phyloP scores from a whole-genome alignment of 2,329 filamentous ascomycete species.

The Plectosphaerella cucumerina region DNA sequence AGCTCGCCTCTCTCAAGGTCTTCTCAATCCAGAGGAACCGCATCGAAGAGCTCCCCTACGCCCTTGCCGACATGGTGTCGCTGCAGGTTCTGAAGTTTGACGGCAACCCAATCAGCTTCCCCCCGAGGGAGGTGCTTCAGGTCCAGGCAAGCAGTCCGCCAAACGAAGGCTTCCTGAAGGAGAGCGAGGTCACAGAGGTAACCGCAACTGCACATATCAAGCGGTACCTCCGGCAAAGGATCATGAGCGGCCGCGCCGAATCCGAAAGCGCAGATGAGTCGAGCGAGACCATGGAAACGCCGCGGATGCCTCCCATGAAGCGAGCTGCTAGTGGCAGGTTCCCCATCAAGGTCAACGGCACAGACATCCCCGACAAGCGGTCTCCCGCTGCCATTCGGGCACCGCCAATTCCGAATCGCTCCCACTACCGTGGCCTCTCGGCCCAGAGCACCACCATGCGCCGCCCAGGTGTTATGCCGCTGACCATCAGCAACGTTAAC shows the following conservation, averaged over 20 bases:
- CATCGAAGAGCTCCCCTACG: slow-evolving; percentile 78
- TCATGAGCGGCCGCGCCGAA: slow-evolving; percentile 44
- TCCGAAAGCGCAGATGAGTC: slow-evolving; percentile 56
- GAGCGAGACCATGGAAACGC: slow-evolving; percentile 76
- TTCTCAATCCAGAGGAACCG: slow-evolving; percentile 83
- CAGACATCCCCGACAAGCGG: slow-evolving; percentile 59
- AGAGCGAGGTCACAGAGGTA: slow-evolving; percentile 61
- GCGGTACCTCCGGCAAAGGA: slow-evolving; percentile 52
- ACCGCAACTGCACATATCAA: slow-evolving; percentile 59
- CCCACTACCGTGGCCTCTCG: slow-evolving; percentile 73
- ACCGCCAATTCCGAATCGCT: slow-evolving; percentile 75
- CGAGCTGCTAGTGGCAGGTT: slow-evolving; percentile 62
- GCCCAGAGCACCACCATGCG: slow-evolving; percentile 62
- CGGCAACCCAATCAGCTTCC: slow-evolving; percentile 75
- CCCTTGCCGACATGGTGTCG: slow-evolving; percentile 84
- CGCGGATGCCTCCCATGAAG: slow-evolving; percentile 60
- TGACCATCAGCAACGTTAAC: slow-evolving; percentile 64
- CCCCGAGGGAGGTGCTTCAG: slow-evolving; percentile 65
- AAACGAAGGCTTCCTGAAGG: slow-evolving; percentile 51
- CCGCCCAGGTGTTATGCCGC: slow-evolving; percentile 67
- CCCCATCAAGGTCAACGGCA: slow-evolving; percentile 68
- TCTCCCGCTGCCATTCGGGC: slow-evolving; percentile 64
- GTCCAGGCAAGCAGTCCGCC: slow-evolving; percentile 51
- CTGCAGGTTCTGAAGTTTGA: slow-evolving; percentile 86
- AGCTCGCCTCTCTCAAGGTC: slow-evolving; percentile 81